Conservation (phyloP, 495 filamentous ascomycete genomes). For the Haplographium delicatum region DNA sequence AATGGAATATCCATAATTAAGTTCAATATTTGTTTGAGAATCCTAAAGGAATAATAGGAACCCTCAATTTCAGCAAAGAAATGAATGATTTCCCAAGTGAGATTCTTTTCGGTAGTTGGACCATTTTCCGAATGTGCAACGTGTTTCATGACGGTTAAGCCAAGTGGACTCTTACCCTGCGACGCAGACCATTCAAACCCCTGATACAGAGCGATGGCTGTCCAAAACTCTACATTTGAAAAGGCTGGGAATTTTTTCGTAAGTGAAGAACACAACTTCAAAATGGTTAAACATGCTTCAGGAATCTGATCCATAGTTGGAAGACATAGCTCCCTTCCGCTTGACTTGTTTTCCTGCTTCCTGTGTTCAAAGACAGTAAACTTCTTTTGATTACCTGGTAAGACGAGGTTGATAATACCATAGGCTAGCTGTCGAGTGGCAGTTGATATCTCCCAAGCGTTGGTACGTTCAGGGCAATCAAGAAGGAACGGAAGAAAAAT, state of each 20-base stretch:
- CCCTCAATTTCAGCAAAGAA: conserved; percentile 58
- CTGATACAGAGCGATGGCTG: conserved; percentile 36
- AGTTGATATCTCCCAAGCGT: conserved; percentile 59
- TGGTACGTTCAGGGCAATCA: conserved; percentile 53
- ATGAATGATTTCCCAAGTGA: conserved; percentile 58
- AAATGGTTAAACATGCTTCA: conserved; percentile 21
- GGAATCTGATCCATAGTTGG: conserved; percentile 16
- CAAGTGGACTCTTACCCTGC: conserved; percentile 28
- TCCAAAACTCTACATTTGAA: conserved; percentile 25
- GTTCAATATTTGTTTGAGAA: conserved; percentile 51
- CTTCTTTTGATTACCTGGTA: conserved; percentile 18
- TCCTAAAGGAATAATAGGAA: conserved; percentile 60
- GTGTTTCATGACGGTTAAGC: neutral
- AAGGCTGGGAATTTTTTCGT: conserved; percentile 6
- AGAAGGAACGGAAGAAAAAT: conserved; percentile 56
- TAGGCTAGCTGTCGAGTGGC: conserved; percentile 53
- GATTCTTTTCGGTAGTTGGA: conserved; percentile 17
- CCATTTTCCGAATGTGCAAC: conserved; percentile 19
- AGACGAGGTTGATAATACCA: conserved; percentile 42
- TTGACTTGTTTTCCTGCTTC: conserved; percentile 34
- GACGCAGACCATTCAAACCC: conserved; percentile 35
- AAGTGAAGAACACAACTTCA: conserved; percentile 9
- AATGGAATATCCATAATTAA: conserved; percentile 16
- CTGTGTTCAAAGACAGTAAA: conserved; percentile 41
- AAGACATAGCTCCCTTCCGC: conserved; percentile 28